These are phyloP conservation scores for Lenzites betulinus DNA, from an alignment of 768 basidiomycete genomes.

Conservation along the genomic window DNA sequence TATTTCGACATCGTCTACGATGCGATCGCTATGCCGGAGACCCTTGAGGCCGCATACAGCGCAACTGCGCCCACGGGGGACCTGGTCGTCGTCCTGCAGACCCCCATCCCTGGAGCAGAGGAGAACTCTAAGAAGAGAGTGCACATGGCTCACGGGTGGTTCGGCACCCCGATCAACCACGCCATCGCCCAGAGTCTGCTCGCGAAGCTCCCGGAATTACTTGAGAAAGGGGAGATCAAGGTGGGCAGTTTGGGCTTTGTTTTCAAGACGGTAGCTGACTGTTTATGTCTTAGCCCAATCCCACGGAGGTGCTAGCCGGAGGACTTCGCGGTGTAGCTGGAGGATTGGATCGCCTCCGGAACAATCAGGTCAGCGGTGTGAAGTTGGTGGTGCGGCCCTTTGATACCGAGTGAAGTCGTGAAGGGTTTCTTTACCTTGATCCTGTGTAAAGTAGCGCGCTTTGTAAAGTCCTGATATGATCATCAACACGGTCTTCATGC, in stretches of 20 bases:
- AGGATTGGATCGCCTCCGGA: conserved; percentile 40
- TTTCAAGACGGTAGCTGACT: not conserved
- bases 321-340: conserved; percentile 42
- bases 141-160: conserved; percentile 3
- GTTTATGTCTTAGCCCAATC: conserved; percentile 40
- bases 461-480: no score
- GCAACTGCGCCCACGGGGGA: conserved; percentile 27
- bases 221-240: conserved; percentile 20
- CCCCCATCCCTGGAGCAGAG: not conserved
- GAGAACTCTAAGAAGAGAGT: conserved; percentile 6
- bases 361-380: conserved; percentile 41
- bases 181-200: conserved; percentile 9
- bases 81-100: conserved; percentile 20
- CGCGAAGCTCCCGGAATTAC: conserved; percentile 12
- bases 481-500: no score
- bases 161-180: conserved; percentile 1
- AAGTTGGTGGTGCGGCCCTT: conserved; percentile 46
- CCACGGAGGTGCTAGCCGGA: conserved; percentile 40
- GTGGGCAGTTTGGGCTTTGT: conserved; percentile 1
- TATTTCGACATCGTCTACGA: conserved; percentile 29
- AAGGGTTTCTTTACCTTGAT: no score
- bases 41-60: conserved; percentile 23
- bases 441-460: no score
- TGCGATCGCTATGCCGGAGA: conserved; percentile 23
- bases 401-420: no score